Conservation (phyloP, 257 asterid species). For the Solanum appendiculatum region DNA sequence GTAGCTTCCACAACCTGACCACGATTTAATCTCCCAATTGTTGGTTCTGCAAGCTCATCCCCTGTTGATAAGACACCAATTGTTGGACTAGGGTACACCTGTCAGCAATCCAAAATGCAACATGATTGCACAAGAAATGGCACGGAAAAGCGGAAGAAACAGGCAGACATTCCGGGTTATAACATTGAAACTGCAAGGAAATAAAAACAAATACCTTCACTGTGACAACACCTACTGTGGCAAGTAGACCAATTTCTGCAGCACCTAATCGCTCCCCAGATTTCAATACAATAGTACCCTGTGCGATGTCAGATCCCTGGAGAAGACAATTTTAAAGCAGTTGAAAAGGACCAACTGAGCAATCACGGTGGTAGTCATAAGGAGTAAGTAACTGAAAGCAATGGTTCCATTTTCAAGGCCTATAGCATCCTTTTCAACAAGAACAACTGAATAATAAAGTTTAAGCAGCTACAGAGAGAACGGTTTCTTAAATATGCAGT, state of each 20-base stretch:
- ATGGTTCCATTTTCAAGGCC: not conserved
- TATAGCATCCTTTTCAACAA: not conserved
- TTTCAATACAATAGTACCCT: slow-evolving; percentile 69
- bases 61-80: slow-evolving; percentile 90
- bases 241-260: slow-evolving; percentile 89
- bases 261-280: slow-evolving; percentile 75
- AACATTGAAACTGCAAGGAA: not conserved
- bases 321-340: not conserved
- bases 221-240: slow-evolving; percentile 58
- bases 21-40: slow-evolving; percentile 36
- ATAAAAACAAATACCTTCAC: slow-evolving; percentile 51
- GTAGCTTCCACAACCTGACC: slow-evolving; percentile 64
- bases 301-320: slow-evolving; percentile 80
- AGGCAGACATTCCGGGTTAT: not conserved
- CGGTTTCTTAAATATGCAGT: not conserved
- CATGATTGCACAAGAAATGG: slow-evolving; percentile 1
- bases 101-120: slow-evolving; percentile 1
- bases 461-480: not conserved
- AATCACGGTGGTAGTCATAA: not conserved
- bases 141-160: slow-evolving; percentile 4
- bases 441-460: not conserved
- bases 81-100: slow-evolving; percentile 72
- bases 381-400: not conserved
- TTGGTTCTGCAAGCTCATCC: slow-evolving; percentile 91
- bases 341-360: not conserved